A percentile compares a stretch with the other conserved stretches of the same genome.
Conservation (phyloP, 1,284 basidiomycete genomes). For the Agroathelia rolfsii region DNA sequence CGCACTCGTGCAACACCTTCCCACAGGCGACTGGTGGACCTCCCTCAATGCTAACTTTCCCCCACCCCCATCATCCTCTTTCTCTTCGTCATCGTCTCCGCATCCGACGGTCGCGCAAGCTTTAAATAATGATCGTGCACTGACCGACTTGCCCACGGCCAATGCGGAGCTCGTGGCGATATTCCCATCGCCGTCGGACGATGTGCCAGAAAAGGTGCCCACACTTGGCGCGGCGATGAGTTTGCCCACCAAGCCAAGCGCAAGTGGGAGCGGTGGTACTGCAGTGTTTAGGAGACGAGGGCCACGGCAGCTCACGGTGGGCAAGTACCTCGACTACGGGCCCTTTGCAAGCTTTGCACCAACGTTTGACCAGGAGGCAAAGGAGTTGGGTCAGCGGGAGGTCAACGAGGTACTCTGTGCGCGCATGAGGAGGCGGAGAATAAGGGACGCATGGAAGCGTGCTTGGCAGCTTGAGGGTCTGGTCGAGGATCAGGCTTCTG, state of each 20-base stretch:
- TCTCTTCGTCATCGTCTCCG: no score
- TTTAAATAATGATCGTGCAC: constrained; percentile 28
- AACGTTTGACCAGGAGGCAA: constrained; percentile 61
- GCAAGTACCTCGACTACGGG: constrained; percentile 69
- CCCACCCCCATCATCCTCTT: constrained; percentile 16
- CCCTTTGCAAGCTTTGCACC: constrained; percentile 67
- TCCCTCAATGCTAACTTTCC: constrained; percentile 45
- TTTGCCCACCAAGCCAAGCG: constrained; percentile 30
- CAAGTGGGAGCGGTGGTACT: constrained; percentile 28
- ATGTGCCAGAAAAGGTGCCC: constrained; percentile 12
- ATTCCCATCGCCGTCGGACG: constrained; percentile 46
- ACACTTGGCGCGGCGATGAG: constrained; percentile 35
- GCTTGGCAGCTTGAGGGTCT: no score
- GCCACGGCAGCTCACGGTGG: constrained; percentile 46
- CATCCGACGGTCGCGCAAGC: no score
- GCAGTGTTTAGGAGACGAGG: no score
- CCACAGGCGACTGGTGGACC: constrained; percentile 67
- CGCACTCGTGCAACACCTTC: constrained; percentile 68
- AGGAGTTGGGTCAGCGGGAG: constrained; percentile 48
- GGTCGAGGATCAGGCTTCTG: no score
- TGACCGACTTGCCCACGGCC: constrained; percentile 46
- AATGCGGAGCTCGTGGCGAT: constrained; percentile 68
- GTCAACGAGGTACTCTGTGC: constrained; percentile 49
- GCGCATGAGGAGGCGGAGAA: no score
- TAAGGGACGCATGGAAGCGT: no score